phyloP scores from a whole-genome alignment of 2,329 filamentous ascomycete genomes.

The Moelleriella libera region DNA sequence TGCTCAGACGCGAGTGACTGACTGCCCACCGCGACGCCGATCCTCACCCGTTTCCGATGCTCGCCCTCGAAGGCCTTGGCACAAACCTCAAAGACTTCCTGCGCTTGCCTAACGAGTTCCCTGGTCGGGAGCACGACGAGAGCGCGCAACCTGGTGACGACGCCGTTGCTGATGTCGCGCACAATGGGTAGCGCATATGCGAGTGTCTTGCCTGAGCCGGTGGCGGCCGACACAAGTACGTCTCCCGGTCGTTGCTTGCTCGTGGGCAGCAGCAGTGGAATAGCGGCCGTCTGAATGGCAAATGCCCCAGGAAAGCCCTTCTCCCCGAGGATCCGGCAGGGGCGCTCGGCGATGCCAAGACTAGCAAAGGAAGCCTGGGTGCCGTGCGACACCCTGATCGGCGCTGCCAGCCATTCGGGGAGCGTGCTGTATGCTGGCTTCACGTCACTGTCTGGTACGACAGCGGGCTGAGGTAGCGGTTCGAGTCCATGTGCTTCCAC shows the following conservation, averaged over 20 bases:
- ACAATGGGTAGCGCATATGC: constrained; percentile 83
- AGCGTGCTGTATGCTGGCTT: constrained; percentile 63
- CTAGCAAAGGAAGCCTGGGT: constrained; percentile 45
- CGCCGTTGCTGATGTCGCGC: constrained; percentile 53
- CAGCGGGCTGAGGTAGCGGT: constrained; percentile 67
- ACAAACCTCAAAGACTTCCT: constrained; percentile 64
- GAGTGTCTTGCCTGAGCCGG: constrained; percentile 89
- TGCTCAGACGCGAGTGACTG: constrained; percentile 58
- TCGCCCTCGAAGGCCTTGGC: constrained; percentile 43
- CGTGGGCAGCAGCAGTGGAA: constrained; percentile 64
- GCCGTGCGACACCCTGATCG: constrained; percentile 52
- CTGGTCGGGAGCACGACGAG: constrained; percentile 82
- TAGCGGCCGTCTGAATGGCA: constrained; percentile 33
- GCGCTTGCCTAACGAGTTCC: constrained; percentile 78
- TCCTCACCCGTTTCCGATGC: constrained; percentile 52
- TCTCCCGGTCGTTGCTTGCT: constrained; percentile 54
- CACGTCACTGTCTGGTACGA: constrained; percentile 38
- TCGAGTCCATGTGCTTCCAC: constrained; percentile 55
- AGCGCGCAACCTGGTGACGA: constrained; percentile 55
- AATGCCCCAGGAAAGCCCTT: constrained; percentile 34
- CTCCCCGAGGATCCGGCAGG: constrained; percentile 47
- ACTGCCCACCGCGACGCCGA: constrained; percentile 74
- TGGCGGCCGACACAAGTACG: constrained; percentile 80
- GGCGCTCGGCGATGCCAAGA: constrained; percentile 47
- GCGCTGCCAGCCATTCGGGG: constrained; percentile 67